Evolutionary conservation across 1,284 basidiomycete species (phyloP).

Genomic region (Polyporus tsugae): DNA sequence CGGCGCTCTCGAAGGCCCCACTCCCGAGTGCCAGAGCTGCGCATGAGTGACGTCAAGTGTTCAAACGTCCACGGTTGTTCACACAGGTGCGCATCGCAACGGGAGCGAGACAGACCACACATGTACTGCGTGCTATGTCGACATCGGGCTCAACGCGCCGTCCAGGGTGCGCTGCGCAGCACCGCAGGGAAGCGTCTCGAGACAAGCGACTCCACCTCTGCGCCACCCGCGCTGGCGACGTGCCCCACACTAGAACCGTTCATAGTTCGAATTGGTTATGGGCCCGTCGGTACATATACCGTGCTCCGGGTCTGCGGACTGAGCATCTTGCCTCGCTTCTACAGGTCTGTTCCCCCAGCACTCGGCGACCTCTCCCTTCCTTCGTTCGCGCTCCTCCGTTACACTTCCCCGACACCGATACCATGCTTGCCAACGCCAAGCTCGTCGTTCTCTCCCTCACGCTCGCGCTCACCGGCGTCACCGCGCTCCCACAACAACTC

Average conservation of each 20-base stretch:
- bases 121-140: background rate
- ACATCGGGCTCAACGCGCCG: background rate
- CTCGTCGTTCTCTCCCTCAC: constrained; percentile 28
- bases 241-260: too few relatives aligned
- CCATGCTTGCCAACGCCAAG: constrained; percentile 31
- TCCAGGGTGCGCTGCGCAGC: background rate
- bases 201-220: background rate
- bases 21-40: background rate
- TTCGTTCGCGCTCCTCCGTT: background rate
- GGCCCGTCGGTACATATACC: background rate
- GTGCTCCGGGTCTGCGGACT: background rate
- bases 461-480: constrained; percentile 22
- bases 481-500: constrained; percentile 22
- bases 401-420: background rate
- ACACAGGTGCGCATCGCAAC: constrained; percentile 1
- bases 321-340: background rate
- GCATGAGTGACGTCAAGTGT: constrained; percentile 1
- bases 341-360: background rate
- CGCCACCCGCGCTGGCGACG: background rate
- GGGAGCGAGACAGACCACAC: background rate
- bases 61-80: background rate
- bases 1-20: background rate
- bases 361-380: background rate
- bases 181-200: background rate
- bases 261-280: background rate